Conservation (phyloP, 2,329 filamentous ascomycete genomes). For the Tolypocladium amazonense region DNA sequence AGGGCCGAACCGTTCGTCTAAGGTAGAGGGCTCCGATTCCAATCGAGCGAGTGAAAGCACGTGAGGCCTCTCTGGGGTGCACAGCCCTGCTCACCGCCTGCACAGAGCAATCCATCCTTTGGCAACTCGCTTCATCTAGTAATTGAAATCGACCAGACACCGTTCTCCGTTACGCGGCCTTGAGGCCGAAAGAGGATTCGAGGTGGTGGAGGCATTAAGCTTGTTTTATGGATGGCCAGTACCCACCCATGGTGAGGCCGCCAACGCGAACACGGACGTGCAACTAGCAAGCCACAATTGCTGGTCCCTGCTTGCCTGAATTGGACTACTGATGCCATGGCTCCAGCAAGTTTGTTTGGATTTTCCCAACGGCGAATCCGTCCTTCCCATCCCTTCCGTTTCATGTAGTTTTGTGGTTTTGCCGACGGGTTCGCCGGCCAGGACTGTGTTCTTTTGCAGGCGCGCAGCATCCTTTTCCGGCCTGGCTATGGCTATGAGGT, state of each 20-base stretch:
- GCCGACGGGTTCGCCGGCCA: too few species aligned
- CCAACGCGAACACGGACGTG: background rate
- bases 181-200: too few species aligned
- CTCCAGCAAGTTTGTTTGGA: background rate
- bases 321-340: background rate
- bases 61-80: background rate
- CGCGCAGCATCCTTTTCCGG: background rate
- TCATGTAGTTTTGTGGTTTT: background rate
- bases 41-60: background rate
- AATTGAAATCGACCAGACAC: background rate
- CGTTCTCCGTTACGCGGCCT: too few species aligned
- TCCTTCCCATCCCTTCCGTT: too few species aligned
- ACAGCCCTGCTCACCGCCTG: background rate
- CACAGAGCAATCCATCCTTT: background rate
- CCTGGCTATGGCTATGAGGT: background rate
- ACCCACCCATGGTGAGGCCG: background rate
- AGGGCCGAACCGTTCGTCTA: background rate
- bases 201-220: background rate
- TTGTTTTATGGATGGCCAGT: background rate
- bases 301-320: background rate
- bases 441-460: background rate
- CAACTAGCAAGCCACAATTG: background rate
- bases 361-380: background rate
- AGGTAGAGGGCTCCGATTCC: background rate
- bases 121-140: background rate